Base-by-base conservation (phyloP, 768 basidiomycete species). In the Rhodocollybia butyracea region DNA sequence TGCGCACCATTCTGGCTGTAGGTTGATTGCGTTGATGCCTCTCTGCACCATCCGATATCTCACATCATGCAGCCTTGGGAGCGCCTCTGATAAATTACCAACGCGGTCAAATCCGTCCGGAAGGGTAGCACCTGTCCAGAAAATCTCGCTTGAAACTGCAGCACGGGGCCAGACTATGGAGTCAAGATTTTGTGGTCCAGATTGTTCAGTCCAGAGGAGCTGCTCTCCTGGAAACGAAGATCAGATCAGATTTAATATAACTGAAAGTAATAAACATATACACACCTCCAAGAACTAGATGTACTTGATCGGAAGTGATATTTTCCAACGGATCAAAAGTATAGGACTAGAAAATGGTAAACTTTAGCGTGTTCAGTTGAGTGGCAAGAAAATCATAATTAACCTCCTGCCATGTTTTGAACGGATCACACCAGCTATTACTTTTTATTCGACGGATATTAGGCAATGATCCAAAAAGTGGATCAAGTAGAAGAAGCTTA, bases 1-100 rank as follows among this genome's bases (percentile, higher is more conserved):
- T 3, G 78, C 80, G 65, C 80, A 82, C 75, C 76, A 82, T 19
- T 75, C 62, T 0, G 81, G 81, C 60, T 82, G 81, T 12, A 83
- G 62, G 1, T 66, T 62, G 17, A 70, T 70, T 19, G 81, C 74
- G 0, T 59, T 56, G 24, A 81, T 52, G 2, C 82, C 81, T 17
- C 76, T 66, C 43, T 71, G 71, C 1, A 79, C 75, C 64, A 80
- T 71, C 30, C 79, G 64, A 52, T 76, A 74, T 36, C 69, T 59
- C 32, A 80, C 22, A 53, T 82, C 80, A 8, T 80, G 75, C 46
- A 82, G 67, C 40, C 81, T 69, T 2, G 74, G 72, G 8, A 54
- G 43, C 7, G 53, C 53, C 19, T 43, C 43, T 19, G 53, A 54
- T 26, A 54, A 36, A 19, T 54, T 41, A n/a, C 39, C 36, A 5